Evolutionary conservation across 495 filamentous ascomycete genomes (phyloP), one percentile per base, ranked within the genome.

Genomic region (Geoglossum glabrum): DNA sequence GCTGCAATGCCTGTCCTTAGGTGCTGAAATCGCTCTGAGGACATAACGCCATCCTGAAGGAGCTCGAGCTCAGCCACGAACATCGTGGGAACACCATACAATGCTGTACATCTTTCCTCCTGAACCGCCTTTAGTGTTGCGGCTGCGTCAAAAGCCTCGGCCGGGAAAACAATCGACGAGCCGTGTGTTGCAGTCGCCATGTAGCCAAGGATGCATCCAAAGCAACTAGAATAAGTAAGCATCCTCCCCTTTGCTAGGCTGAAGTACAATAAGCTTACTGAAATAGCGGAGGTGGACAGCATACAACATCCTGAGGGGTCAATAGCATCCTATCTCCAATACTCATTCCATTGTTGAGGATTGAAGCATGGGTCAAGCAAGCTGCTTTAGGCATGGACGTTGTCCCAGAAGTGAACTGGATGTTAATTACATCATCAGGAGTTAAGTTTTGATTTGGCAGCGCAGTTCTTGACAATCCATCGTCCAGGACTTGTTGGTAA

Each of bases 21-120:
- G 58, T 82, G 68, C 50, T 81, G 67, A 65, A 95, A 85, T 1
- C 80, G 85, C 19, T 74, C 67, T 51, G 73, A 55, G 0, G 74
- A 69, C 1, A 81, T 66, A 30, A 73, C 68, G 10, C 77, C 74
- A 26, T 71, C 64, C 21, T 79, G 72, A 6, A 95, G 73, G 0
- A 92, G 72, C 60, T 85, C 82, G 8, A 96, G 74, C 63, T 90
- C 81, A n/a, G 86, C 82, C 9, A 90, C 76, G 66, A 98, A 95
- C 92, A 98, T 98, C 21, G 90, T 96, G 10, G 90, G 82, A 0
- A 98, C 92, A 34, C 92, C 92, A 68, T 98, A 89, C 0, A 96
- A 75, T 0, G 87, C 90, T 0, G 88, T 95, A 50, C 81, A 87
- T 31, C 71, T 72, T 63, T 92, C 82, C 61, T 85, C 83, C 61